Percentiles rank a stretch among this genome's conserved stretches.
phyloP scores from a whole-genome alignment of 805 yeast species.

The Candida xyloterini region DNA sequence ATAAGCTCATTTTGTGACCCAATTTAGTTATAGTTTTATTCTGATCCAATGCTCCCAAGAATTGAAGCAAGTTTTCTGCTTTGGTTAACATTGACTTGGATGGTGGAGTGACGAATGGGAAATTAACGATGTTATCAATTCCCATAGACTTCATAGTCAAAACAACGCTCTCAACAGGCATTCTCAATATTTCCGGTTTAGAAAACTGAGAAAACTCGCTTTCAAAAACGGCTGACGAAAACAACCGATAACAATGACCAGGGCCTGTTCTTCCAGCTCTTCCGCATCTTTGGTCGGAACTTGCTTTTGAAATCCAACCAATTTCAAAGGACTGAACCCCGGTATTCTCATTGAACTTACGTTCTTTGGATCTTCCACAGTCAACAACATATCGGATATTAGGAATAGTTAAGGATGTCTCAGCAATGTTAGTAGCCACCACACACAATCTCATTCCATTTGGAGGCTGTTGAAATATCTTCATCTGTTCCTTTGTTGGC shows the following conservation, averaged over 20 bases:
- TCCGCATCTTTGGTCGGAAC: conserved; percentile 93
- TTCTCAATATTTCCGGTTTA: conserved; percentile 84
- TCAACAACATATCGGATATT: conserved; percentile 93
- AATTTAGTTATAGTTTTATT: conserved; percentile 63
- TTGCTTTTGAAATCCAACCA: conserved; percentile 91
- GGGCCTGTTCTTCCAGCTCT: conserved; percentile 99
- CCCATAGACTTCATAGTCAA: conserved; percentile 97
- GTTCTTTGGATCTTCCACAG: conserved; percentile 89
- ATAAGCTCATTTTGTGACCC: conserved; percentile 82
- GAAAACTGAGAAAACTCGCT: conserved; percentile 80
- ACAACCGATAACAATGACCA: conserved; percentile 92
- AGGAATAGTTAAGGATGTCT: conserved; percentile 94
- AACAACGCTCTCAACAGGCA: conserved; percentile 97
- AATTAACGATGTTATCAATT: conserved; percentile 81
- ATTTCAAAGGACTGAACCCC: conserved; percentile 92
- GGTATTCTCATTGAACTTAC: conserved; percentile 74
- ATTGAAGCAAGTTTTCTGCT: conserved; percentile 66
- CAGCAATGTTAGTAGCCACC: conserved; percentile 97
- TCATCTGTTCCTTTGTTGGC: conserved; percentile 95
- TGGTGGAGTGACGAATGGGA: conserved; percentile 95
- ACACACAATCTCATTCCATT: conserved; percentile 82
- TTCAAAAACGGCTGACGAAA: conserved; percentile 91
- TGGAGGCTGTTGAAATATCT: conserved; percentile 85
- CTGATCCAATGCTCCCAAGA: conserved; percentile 72
- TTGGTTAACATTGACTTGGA: conserved; percentile 53